These are phyloP conservation scores for Lolium multiflorum DNA, from an alignment of 176 grass and related monocot genomes.

Conservation along the genomic window DNA sequence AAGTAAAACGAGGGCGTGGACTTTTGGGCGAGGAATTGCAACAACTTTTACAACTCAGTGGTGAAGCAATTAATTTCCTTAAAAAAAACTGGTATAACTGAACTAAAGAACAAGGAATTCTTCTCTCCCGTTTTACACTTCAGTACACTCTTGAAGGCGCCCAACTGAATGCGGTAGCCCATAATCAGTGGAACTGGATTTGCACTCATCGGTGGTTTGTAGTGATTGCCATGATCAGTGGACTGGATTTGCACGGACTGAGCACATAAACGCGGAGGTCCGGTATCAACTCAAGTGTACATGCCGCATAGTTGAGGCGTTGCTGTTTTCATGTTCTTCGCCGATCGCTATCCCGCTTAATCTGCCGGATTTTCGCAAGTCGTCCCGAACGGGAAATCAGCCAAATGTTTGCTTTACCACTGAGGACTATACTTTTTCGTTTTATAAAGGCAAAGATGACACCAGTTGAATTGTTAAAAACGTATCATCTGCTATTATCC, in stretches of 20 bases:
- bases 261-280: background rate
- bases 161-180: too few species aligned
- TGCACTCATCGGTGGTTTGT: too few species aligned
- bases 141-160: too few species aligned
- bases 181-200: too few species aligned
- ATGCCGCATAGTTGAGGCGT: background rate
- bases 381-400: background rate
- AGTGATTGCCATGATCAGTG: background rate
- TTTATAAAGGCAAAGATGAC: background rate
- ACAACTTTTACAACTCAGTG: too few species aligned
- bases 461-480: background rate
- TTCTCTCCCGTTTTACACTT: too few species aligned
- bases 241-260: background rate
- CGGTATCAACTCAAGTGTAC: background rate
- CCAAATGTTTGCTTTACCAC: background rate
- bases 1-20: too few species aligned
- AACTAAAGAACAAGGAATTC: too few species aligned
- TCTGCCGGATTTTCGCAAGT: background rate
- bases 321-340: background rate
- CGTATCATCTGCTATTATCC: too few species aligned
- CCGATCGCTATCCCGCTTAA: background rate
- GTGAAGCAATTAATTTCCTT: too few species aligned
- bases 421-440: background rate
- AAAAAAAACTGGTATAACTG: too few species aligned
- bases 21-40: too few species aligned